These are phyloP conservation scores for Aspergillus alliaceus DNA, from an alignment of 2,329 filamentous ascomycete species.

Conservation along the genomic window DNA sequence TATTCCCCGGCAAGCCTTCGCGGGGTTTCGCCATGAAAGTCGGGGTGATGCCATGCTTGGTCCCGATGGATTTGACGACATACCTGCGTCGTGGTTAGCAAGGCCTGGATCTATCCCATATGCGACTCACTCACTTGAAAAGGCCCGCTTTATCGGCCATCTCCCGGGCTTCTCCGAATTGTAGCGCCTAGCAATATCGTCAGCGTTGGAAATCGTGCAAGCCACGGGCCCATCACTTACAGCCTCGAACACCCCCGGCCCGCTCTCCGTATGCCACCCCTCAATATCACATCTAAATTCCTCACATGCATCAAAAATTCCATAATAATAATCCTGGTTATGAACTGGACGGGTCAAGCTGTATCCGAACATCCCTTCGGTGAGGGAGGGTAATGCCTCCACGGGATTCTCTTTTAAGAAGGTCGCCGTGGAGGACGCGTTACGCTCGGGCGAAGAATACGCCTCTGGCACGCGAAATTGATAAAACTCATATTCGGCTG, in stretches of 20 bases:
- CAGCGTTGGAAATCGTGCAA: constrained; percentile 13
- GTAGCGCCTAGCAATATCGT: constrained; percentile 61
- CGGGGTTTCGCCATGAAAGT: constrained; percentile 99
- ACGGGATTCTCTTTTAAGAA: constrained; percentile 75
- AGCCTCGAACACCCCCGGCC: constrained; percentile 92
- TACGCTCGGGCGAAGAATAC: constrained; percentile 52
- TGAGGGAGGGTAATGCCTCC: constrained; percentile 72
- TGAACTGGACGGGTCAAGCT: constrained; percentile 82
- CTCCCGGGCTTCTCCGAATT: constrained; percentile 80
- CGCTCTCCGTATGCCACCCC: constrained; percentile 94
- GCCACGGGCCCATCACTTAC: constrained; percentile 42
- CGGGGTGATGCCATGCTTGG: constrained; percentile 85
- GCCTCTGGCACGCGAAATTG: constrained; percentile 72
- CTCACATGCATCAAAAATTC: constrained; percentile 76
- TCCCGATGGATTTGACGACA: constrained; percentile 83
- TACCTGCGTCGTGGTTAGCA: constrained; percentile 52
- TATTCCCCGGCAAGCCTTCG: constrained; percentile 88
- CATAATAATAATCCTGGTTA: constrained; percentile 91
- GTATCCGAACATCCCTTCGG: constrained; percentile 96
- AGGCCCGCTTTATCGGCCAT: constrained; percentile 92
- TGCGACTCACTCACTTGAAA: constrained; percentile 73
- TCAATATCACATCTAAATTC: constrained; percentile 80
- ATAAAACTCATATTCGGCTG: constrained; percentile 94
- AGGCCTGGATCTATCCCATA: background rate
- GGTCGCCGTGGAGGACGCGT: constrained; percentile 67